A percentile compares a stretch with the other conserved stretches of the same genome.
Conservation (phyloP, 768 basidiomycete genomes). For the Phylloporus arenicola region DNA sequence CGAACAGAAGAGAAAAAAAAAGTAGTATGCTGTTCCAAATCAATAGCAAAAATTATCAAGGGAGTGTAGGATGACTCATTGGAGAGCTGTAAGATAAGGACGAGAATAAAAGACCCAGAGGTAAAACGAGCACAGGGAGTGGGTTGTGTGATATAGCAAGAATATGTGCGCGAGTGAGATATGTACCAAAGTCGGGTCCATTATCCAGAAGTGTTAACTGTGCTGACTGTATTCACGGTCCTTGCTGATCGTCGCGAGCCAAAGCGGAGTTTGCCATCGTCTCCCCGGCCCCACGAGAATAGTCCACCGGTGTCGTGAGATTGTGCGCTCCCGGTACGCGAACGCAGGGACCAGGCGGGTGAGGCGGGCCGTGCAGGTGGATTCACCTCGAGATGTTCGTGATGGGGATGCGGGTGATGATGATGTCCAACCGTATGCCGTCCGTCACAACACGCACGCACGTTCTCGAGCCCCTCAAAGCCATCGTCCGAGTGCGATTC, state of each 20-base stretch:
- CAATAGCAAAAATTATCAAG: conserved; percentile 29
- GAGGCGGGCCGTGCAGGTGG: conserved; percentile 57
- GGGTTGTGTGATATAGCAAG: neutral
- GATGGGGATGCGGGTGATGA: conserved; percentile 53
- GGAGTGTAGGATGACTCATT: conserved; percentile 26
- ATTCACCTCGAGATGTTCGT: conserved; percentile 51
- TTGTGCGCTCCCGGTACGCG: conserved; percentile 66
- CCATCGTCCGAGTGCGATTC: conserved; percentile 68
- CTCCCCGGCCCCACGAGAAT: conserved; percentile 62
- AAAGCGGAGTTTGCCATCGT: conserved; percentile 66
- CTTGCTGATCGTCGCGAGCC: conserved; percentile 60
- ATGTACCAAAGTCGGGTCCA: neutral
- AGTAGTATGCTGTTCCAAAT: conserved; percentile 14
- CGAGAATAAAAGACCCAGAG: neutral
- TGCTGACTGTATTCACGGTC: conserved; percentile 29
- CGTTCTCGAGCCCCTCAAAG: conserved; percentile 92
- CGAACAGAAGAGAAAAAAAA: conserved; percentile 14
- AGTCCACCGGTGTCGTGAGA: conserved; percentile 65
- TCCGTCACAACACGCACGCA: conserved; percentile 87
- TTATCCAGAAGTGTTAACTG: conserved; percentile 17
- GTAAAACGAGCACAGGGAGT: conserved; percentile 8
- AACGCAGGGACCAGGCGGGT: conserved; percentile 83
- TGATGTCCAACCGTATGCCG: conserved; percentile 78
- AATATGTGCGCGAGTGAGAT: neutral
- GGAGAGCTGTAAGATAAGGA: conserved; percentile 13